Evolutionary conservation across 495 filamentous ascomycete genomes (phyloP).

Genomic region (Rhizodiscina lignyota): DNA sequence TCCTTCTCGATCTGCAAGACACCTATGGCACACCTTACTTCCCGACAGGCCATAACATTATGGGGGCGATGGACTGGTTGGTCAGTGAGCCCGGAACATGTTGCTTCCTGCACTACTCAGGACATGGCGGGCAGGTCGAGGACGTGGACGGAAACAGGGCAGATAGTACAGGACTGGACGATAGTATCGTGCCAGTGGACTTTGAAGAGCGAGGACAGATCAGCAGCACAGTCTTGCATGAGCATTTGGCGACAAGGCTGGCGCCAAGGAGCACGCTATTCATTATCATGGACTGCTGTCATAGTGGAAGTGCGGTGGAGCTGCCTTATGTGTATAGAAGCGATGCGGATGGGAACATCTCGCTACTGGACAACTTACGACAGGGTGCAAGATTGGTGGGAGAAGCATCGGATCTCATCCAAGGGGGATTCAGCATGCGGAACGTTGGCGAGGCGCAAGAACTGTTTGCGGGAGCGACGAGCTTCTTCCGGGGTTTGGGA

Average conservation of each 20-base stretch:
- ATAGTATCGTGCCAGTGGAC: slow-evolving; percentile 41
- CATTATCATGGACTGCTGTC: slow-evolving; percentile 46
- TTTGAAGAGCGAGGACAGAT: slow-evolving; percentile 34
- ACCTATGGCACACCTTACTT: slow-evolving; percentile 10
- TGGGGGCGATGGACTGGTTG: slow-evolving; percentile 41
- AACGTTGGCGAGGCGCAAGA: slow-evolving; percentile 35
- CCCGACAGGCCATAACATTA: slow-evolving; percentile 37
- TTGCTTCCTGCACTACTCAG: slow-evolving; percentile 40
- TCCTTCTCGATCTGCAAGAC: neutral
- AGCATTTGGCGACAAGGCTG: slow-evolving; percentile 33
- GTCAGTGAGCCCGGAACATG: slow-evolving; percentile 30
- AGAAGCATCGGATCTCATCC: slow-evolving; percentile 29
- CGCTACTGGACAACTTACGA: slow-evolving; percentile 36
- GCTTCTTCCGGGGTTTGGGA: slow-evolving; percentile 34
- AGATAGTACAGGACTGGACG: slow-evolving; percentile 27
- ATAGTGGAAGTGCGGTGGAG: slow-evolving; percentile 41
- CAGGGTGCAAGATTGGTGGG: slow-evolving; percentile 29
- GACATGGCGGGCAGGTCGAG: slow-evolving; percentile 33
- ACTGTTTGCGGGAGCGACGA: slow-evolving; percentile 34
- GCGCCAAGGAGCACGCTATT: slow-evolving; percentile 33
- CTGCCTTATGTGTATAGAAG: slow-evolving; percentile 38
- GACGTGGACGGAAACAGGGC: slow-evolving; percentile 5
- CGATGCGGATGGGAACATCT: slow-evolving; percentile 36
- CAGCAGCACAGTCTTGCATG: slow-evolving; percentile 33
- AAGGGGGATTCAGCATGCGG: slow-evolving; percentile 33